Evolutionary conservation across 179 eudicot species (phyloP).

Genomic region (Silene coronaria): DNA sequence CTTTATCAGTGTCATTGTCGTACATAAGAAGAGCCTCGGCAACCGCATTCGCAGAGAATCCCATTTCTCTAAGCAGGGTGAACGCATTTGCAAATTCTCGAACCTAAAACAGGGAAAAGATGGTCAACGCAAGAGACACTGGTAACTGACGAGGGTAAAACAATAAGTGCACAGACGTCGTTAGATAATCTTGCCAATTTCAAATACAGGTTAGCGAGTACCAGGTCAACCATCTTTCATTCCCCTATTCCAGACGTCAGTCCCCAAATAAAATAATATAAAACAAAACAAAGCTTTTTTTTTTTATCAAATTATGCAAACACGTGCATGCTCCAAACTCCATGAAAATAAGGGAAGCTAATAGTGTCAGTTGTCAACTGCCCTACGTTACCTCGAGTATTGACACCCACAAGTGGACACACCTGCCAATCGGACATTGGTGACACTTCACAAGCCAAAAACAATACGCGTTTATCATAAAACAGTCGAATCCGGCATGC

Average conservation of each 20-base stretch:
- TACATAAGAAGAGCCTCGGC: conserved; percentile 74
- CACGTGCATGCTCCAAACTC: conserved; percentile 1
- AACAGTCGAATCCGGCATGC: no score
- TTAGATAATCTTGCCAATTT: background rate
- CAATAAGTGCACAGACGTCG: background rate
- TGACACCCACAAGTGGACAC: no score
- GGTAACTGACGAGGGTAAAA: background rate
- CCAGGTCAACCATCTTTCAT: background rate
- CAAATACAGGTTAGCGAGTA: background rate
- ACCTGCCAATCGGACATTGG: no score
- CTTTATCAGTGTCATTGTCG: conserved; percentile 87
- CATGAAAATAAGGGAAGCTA: background rate
- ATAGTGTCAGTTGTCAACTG: background rate
- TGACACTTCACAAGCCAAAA: no score
- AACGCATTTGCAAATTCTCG: conserved; percentile 71
- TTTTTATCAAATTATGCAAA: background rate
- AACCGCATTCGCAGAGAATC: conserved; percentile 71
- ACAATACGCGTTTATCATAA: no score
- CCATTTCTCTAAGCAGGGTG: conserved; percentile 77
- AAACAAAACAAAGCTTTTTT: no score
- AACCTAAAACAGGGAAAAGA: conserved; percentile 37
- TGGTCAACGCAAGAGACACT: background rate
- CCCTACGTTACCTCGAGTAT: background rate
- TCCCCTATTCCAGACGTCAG: background rate
- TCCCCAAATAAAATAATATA: background rate